Conservation (phyloP, 495 filamentous ascomycete species). For the Lasiosphaeria hispida region DNA sequence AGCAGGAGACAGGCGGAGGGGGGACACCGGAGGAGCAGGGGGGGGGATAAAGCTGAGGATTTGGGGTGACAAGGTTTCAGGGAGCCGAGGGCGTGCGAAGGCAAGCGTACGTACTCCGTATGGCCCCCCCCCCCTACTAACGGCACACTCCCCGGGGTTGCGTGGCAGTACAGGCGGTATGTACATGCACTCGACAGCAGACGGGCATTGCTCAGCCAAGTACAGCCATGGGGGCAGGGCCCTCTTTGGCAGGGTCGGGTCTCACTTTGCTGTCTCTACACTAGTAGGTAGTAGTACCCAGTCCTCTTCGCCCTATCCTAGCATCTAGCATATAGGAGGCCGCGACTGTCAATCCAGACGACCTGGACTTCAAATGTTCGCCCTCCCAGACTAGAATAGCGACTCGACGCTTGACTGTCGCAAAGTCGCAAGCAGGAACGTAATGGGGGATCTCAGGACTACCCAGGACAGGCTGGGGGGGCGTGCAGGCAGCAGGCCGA, state of each 20-base stretch:
- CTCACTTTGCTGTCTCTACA: no score
- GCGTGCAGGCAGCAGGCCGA: slow-evolving; percentile 15
- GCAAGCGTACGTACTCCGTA: slow-evolving; percentile 21
- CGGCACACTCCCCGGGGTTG: slow-evolving; percentile 24
- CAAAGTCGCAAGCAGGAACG: slow-evolving; percentile 1
- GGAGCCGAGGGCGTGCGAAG: slow-evolving; percentile 20
- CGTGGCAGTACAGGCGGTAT: slow-evolving; percentile 24
- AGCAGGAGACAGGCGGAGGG: slow-evolving; percentile 9
- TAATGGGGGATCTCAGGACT: not conserved
- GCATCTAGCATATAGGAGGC: not conserved
- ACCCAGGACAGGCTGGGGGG: not conserved
- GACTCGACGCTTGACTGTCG: not conserved
- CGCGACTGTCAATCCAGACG: no score
- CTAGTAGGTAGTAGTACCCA: no score
- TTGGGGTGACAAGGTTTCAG: slow-evolving; percentile 27
- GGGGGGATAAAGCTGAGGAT: slow-evolving; percentile 32
- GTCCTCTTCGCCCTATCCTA: not conserved
- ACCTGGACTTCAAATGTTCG: no score
- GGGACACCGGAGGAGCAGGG: slow-evolving; percentile 21
- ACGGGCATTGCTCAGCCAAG: slow-evolving; percentile 12
- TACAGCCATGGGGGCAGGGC: not conserved
- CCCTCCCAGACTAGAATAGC: no score
- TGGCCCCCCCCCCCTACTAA: slow-evolving; percentile 13
- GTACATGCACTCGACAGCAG: slow-evolving; percentile 2
- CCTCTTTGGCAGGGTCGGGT: not conserved